phyloP scores from a whole-genome alignment of 768 basidiomycete species.

The Pulveroboletus ravenelii region DNA sequence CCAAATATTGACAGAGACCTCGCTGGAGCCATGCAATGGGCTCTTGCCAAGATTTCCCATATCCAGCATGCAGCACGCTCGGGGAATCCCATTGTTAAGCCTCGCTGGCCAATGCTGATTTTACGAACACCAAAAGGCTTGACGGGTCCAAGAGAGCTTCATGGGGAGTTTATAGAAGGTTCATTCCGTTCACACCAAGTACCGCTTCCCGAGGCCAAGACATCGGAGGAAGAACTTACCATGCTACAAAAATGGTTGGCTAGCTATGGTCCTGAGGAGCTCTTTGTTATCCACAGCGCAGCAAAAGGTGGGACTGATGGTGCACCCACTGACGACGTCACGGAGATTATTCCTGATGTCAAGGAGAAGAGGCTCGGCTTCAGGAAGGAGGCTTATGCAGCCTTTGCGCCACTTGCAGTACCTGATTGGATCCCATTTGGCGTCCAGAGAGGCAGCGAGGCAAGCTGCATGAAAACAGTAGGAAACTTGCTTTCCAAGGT shows the following conservation, averaged over 20 bases:
- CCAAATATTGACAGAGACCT: slow-evolving; percentile 70
- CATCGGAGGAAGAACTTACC: slow-evolving; percentile 54
- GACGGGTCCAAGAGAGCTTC: slow-evolving; percentile 60
- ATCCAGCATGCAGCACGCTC: slow-evolving; percentile 78
- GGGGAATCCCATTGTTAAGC: slow-evolving; percentile 76
- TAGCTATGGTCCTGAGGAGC: slow-evolving; percentile 63
- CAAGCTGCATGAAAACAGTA: slow-evolving; percentile 74
- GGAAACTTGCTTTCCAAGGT: slow-evolving; percentile 56
- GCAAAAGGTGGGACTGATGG: slow-evolving; percentile 35
- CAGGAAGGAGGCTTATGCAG: slow-evolving; percentile 61
- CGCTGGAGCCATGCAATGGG: slow-evolving; percentile 81
- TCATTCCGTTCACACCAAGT: slow-evolving; percentile 88
- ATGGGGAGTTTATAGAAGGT: slow-evolving; percentile 73
- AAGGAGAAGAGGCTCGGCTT: slow-evolving; percentile 63
- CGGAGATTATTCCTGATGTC: slow-evolving; percentile 52
- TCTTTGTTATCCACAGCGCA: slow-evolving; percentile 42
- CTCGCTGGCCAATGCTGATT: slow-evolving; percentile 87
- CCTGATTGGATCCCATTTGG: slow-evolving; percentile 62
- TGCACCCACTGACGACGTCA: slow-evolving; percentile 49
- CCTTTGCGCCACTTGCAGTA: slow-evolving; percentile 54
- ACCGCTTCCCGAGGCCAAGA: slow-evolving; percentile 71
- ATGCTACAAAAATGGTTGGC: slow-evolving; percentile 68
- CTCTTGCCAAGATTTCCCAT: slow-evolving; percentile 60
- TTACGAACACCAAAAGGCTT: slow-evolving; percentile 83
- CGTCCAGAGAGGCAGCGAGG: slow-evolving; percentile 50